Conservation (phyloP, 352 stramenopile genomes). For the Phytopythium aichiense region DNA sequence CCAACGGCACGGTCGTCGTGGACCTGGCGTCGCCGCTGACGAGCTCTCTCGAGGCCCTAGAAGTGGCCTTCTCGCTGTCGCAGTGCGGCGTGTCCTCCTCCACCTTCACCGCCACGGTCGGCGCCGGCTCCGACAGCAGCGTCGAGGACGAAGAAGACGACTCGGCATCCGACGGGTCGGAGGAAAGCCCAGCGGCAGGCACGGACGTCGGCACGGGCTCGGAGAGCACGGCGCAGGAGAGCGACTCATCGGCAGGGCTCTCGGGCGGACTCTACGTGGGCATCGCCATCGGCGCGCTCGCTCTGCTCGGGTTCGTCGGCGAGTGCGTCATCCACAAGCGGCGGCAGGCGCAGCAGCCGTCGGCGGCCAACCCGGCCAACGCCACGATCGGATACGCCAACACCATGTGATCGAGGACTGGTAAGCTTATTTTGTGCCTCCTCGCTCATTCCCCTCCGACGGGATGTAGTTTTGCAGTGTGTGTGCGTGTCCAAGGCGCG, state of each 20-base stretch:
- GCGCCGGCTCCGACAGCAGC: constrained; percentile 3
- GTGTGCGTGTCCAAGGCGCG: neutral
- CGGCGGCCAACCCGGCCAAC: neutral
- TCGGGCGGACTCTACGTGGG: constrained; percentile 63
- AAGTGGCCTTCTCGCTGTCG: constrained; percentile 39
- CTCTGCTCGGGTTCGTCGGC: constrained; percentile 59
- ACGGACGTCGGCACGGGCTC: constrained; percentile 14
- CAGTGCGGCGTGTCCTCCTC: constrained; percentile 36
- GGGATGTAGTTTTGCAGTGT: constrained; percentile 6
- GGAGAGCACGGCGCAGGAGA: constrained; percentile 25
- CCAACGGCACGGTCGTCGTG: constrained; percentile 40
- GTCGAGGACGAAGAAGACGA: constrained; percentile 16
- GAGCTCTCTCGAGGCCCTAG: constrained; percentile 19
- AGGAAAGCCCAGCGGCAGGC: constrained; percentile 5
- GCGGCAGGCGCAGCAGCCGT: constrained; percentile 25
- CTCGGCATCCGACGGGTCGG: constrained; percentile 10
- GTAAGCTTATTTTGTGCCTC: constrained; percentile 1
- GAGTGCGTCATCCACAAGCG: constrained; percentile 73
- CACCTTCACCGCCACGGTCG: constrained; percentile 15
- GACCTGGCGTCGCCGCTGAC: constrained; percentile 30
- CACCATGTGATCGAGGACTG: constrained; percentile 1
- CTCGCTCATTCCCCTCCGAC: neutral
- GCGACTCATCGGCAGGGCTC: constrained; percentile 44
- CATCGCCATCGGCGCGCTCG: constrained; percentile 63
- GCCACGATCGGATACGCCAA: constrained; percentile 7